Conservation (phyloP, 768 basidiomycete genomes). For the Lanmaoa pseudosensibilis region DNA sequence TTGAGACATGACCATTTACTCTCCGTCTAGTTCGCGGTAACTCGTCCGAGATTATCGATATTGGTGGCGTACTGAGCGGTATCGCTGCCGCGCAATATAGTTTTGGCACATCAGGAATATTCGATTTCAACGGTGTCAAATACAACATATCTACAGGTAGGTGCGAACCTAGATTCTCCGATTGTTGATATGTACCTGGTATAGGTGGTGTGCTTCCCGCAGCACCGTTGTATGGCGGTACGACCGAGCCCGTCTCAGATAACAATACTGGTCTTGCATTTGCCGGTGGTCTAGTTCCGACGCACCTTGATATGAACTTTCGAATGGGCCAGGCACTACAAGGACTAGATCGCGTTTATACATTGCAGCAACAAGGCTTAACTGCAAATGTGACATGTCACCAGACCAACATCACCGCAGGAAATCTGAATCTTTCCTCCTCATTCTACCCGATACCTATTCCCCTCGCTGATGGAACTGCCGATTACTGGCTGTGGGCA, state of each 20-base stretch:
- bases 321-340: background rate
- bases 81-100: conserved; percentile 12
- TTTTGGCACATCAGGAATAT: conserved; percentile 6
- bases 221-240: background rate
- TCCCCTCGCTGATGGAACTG: background rate
- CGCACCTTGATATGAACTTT: background rate
- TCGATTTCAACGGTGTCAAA: conserved; percentile 17
- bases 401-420: background rate
- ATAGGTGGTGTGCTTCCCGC: conserved; percentile 14
- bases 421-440: background rate
- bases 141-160: conserved; percentile 20
- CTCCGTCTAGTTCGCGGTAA: conserved; percentile 7
- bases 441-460: background rate
- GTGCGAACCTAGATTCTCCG: background rate
- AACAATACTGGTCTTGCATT: background rate
- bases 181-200: background rate
- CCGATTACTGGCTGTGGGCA: conserved; percentile 5
- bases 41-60: conserved; percentile 11
- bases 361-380: conserved; percentile 19
- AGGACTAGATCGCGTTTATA: background rate
- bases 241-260: no score
- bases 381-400: conserved; percentile 14
- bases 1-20: background rate
- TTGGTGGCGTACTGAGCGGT: conserved; percentile 13
- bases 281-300: conserved; percentile 3